Evolutionary conservation across 148 eudicot species (phyloP).

Genomic region (Arctostaphylos glauca): DNA sequence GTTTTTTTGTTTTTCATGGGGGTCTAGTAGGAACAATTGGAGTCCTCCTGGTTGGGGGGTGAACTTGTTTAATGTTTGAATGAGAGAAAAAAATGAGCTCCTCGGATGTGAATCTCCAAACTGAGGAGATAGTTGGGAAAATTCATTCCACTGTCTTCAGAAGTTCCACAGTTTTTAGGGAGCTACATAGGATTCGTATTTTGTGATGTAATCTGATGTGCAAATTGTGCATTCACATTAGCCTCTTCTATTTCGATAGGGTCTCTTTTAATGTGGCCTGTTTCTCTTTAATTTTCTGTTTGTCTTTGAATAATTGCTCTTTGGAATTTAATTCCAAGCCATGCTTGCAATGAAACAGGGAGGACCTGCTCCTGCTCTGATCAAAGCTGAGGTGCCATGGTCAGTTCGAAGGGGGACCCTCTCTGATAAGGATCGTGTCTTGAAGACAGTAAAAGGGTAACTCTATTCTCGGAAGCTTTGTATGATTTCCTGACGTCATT

Average conservation of each 20-base stretch:
- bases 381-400: conserved; percentile 94
- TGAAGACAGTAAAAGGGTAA: conserved; percentile 97
- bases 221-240: not conserved
- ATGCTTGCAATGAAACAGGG: conserved; percentile 34
- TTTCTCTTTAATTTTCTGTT: not conserved
- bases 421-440: conserved; percentile 77
- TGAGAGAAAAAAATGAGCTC: not conserved
- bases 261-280: not conserved
- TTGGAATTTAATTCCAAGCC: not conserved
- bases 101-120: not conserved
- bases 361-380: conserved; percentile 62
- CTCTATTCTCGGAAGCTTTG: conserved; percentile 1
- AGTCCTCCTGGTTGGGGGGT: no score
- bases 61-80: not conserved
- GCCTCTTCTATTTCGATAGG: not conserved
- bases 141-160: not conserved
- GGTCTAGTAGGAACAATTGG: not conserved
- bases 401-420: conserved; percentile 72
- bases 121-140: not conserved
- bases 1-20: not conserved
- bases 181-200: not conserved
- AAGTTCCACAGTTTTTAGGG: not conserved
- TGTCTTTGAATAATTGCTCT: not conserved
- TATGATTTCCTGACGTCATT: not conserved
- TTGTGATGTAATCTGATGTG: not conserved